A percentile compares a stretch with the other conserved stretches of the same genome.
Conservation (phyloP, 129 eudicot genomes). For the Escallonia herrerae region DNA sequence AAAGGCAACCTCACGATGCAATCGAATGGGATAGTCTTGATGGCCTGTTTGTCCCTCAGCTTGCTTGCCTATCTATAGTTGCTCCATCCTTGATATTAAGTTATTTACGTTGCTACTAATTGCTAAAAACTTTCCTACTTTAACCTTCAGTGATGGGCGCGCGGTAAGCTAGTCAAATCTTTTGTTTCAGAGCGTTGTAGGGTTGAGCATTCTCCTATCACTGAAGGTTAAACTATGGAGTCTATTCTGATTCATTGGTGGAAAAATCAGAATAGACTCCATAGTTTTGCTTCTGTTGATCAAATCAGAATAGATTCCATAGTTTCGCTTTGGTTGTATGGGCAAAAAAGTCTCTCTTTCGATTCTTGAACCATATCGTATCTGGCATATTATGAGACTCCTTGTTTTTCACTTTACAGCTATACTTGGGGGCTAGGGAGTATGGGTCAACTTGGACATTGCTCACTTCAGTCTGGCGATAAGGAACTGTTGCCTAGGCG, state of each 20-base stretch:
- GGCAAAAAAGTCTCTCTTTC: neutral
- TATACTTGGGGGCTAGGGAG: conserved; percentile 95
- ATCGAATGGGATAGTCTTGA: neutral
- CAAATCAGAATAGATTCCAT: too few species aligned
- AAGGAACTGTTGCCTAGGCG: conserved; percentile 87
- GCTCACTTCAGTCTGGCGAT: conserved; percentile 81
- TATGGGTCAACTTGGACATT: conserved; percentile 98
- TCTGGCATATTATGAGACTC: neutral
- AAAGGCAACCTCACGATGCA: conserved; percentile 21
- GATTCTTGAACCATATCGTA: neutral
- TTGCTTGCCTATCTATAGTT: conserved; percentile 1
- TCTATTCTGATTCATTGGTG: too few species aligned
- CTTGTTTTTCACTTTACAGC: conserved; percentile 27
- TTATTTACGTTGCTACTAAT: neutral
- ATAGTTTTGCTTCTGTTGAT: too few species aligned
- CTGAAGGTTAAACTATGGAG: too few species aligned
- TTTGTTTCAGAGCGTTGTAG: too few species aligned
- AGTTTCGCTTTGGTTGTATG: too few species aligned
- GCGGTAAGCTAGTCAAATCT: too few species aligned
- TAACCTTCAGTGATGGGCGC: too few species aligned
- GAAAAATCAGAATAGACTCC: too few species aligned
- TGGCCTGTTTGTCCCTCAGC: conserved; percentile 7
- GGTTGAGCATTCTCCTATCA: too few species aligned
- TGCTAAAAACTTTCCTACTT: neutral
- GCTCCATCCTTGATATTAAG: neutral